These are phyloP conservation scores for Entonaema liquescens DNA, from an alignment of 495 filamentous ascomycete species.

Conservation along the genomic window DNA sequence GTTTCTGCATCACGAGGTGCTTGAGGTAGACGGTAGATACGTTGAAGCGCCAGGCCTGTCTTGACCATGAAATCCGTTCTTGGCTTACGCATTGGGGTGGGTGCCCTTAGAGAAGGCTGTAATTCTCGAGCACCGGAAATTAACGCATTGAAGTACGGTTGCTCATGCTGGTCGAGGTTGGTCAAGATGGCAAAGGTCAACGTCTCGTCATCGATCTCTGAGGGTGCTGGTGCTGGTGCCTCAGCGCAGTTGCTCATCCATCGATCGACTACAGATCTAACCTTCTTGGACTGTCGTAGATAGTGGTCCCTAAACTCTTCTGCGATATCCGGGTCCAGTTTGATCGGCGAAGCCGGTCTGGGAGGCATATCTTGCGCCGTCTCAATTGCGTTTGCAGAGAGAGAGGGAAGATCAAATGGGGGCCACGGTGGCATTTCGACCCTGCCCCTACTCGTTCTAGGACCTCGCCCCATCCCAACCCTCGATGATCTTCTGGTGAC, in stretches of 20 bases:
- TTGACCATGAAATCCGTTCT: constrained; percentile 74
- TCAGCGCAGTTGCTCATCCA: constrained; percentile 85
- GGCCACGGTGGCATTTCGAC: constrained; percentile 88
- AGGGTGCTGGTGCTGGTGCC: constrained; percentile 72
- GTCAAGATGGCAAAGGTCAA: constrained; percentile 92
- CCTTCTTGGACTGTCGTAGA: constrained; percentile 85
- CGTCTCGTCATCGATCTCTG: constrained; percentile 92
- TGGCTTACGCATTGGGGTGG: constrained; percentile 64
- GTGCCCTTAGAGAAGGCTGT: constrained; percentile 61
- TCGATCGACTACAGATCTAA: constrained; percentile 79
- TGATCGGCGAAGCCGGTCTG: constrained; percentile 71
- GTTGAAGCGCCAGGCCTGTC: constrained; percentile 78
- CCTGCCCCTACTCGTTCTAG: constrained; percentile 91
- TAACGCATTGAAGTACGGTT: constrained; percentile 79
- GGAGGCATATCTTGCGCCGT: constrained; percentile 53
- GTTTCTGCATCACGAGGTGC: constrained; percentile 84
- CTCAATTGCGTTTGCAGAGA: constrained; percentile 64
- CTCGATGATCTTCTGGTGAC: constrained; percentile 64
- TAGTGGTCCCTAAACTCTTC: constrained; percentile 91
- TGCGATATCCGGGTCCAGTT: constrained; percentile 89
- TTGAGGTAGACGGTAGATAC: constrained; percentile 77
- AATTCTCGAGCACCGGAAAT: constrained; percentile 72
- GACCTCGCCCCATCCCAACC: constrained; percentile 96
- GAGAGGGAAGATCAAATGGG: constrained; percentile 76
- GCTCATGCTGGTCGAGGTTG: constrained; percentile 77